phyloP scores from a whole-genome alignment of 2,329 filamentous ascomycete species.

The Plectosphaerella plurivora region DNA sequence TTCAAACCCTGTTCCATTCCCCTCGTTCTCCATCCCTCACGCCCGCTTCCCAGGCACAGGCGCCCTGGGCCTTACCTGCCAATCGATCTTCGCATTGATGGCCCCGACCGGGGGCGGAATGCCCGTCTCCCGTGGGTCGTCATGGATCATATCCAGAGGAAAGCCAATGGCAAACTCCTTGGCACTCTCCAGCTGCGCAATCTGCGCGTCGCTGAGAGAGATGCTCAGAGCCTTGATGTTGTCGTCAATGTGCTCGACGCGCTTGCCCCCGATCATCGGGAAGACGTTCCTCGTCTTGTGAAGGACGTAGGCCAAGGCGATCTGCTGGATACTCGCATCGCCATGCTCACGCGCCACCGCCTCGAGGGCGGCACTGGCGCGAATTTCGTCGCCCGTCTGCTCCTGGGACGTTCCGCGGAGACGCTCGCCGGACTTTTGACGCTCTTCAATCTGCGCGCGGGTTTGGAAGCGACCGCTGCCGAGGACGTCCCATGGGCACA shows the following conservation, averaged over 20 bases:
- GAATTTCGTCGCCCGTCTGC: constrained; percentile 43
- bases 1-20: too few relatives aligned
- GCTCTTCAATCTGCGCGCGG: constrained; percentile 24
- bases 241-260: constrained; percentile 44
- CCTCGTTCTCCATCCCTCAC: too few relatives aligned
- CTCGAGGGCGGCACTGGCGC: constrained; percentile 53
- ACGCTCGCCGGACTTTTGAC: constrained; percentile 30
- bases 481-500: constrained; percentile 57
- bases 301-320: constrained; percentile 50
- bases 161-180: constrained; percentile 52
- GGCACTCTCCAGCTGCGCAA: constrained; percentile 49
- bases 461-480: constrained; percentile 48
- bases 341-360: constrained; percentile 54
- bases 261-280: constrained; percentile 48
- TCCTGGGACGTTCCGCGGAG: constrained; percentile 21
- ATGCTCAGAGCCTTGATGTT: constrained; percentile 54
- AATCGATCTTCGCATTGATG: background rate
- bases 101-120: background rate
- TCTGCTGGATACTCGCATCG: constrained; percentile 50
- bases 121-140: constrained; percentile 16
- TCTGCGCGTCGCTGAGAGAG: constrained; percentile 43
- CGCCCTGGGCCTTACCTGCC: background rate
- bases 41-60: background rate
- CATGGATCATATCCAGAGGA: constrained; percentile 37
- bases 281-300: constrained; percentile 48